A percentile compares a stretch with the other conserved stretches of the same genome.
Evolutionary conservation across 306 rosid species (phyloP).

Genomic region (Cucurbita maxima): DNA sequence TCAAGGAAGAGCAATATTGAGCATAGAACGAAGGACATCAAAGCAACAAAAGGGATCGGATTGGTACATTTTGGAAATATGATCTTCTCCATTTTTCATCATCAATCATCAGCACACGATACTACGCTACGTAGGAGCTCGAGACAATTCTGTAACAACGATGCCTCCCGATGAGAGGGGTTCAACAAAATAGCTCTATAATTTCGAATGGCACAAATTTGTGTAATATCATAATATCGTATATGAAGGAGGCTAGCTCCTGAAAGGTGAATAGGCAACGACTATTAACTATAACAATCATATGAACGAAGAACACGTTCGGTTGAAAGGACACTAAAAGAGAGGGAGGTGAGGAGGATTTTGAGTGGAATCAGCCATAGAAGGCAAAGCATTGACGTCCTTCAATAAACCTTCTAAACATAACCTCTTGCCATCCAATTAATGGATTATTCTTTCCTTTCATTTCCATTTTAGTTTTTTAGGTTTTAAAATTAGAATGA

Average conservation of each 20-base stretch:
- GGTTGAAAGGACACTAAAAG: no score
- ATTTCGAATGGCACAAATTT: neutral
- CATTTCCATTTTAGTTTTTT: neutral
- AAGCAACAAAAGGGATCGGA: constrained; percentile 29
- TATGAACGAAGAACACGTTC: neutral
- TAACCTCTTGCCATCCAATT: neutral
- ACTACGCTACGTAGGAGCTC: neutral
- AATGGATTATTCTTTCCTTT: neutral
- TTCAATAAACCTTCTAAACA: constrained; percentile 6
- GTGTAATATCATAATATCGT: neutral
- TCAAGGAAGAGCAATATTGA: constrained; percentile 19
- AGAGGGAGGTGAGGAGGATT: neutral
- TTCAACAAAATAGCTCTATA: neutral
- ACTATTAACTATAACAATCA: neutral
- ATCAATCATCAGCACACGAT: neutral
- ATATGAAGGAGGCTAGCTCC: neutral
- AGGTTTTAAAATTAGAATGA: neutral
- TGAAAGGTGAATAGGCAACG: no score
- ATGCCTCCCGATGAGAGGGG: neutral
- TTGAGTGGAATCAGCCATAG: neutral
- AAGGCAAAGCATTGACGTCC: neutral
- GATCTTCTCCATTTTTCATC: neutral
- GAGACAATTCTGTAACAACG: neutral
- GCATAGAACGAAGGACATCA: constrained; percentile 9
- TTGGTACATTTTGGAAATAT: constrained; percentile 9